Percentiles rank a stretch among this genome's conserved stretches.
phyloP scores from a whole-genome alignment of 164 flowering plant genomes.

The Paratinospora sagittata region DNA sequence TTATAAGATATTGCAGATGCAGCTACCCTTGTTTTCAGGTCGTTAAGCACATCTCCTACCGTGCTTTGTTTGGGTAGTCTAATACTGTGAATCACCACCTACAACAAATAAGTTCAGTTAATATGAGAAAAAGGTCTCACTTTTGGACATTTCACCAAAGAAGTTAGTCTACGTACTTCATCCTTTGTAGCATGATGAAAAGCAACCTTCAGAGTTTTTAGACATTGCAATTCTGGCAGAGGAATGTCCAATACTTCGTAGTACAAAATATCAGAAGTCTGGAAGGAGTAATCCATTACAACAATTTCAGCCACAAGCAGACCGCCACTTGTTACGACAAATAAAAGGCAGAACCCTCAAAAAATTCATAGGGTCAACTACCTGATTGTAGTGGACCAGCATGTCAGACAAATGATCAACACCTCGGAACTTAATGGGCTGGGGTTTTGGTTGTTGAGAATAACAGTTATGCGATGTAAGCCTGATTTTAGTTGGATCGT shows the following conservation, averaged over 20 bases:
- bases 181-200: slow-evolving; percentile 43
- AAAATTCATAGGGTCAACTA: slow-evolving; percentile 12
- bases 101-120: slow-evolving; percentile 10
- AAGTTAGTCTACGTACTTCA: slow-evolving; percentile 30
- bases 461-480: slow-evolving; percentile 78
- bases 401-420: slow-evolving; percentile 60
- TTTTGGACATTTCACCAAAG: not conserved
- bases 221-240: slow-evolving; percentile 61
- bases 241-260: slow-evolving; percentile 84
- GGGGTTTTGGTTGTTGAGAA: slow-evolving; percentile 68
- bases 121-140: not conserved
- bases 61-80: slow-evolving; percentile 58
- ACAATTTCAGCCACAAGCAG: not conserved
- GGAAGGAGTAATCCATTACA: slow-evolving; percentile 7
- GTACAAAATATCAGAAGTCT: slow-evolving; percentile 73
- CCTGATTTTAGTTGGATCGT: slow-evolving; percentile 72
- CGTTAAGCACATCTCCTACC: slow-evolving; percentile 50
- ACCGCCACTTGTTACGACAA: not conserved
- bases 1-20: not conserved
- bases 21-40: slow-evolving; percentile 46
- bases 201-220: slow-evolving; percentile 48
- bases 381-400: slow-evolving; percentile 84
- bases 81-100: slow-evolving; percentile 44
- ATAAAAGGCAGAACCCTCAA: not conserved
- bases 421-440: slow-evolving; percentile 59